Percentiles rank a stretch among this genome's conserved stretches.
phyloP scores from a whole-genome alignment of 306 rosid species.

The Amphicarpaea edgeworthii region DNA sequence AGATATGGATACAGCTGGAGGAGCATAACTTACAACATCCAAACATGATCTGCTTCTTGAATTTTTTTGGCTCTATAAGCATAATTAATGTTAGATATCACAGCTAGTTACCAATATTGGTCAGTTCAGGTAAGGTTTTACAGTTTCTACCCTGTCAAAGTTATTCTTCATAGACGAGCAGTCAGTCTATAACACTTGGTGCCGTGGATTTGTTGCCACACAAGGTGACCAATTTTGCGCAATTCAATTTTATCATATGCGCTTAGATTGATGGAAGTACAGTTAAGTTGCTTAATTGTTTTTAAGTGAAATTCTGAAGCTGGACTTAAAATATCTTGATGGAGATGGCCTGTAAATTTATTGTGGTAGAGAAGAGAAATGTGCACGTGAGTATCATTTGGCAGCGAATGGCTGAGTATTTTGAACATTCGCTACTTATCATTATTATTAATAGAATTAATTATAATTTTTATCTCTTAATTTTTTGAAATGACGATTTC shows the following conservation, averaged over 20 bases:
- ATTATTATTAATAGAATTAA: too few relatives aligned
- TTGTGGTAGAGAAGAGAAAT: slow-evolving; percentile 23
- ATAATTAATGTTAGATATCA: slow-evolving; percentile 33
- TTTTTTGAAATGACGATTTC: too few relatives aligned
- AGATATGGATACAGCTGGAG: slow-evolving; percentile 93
- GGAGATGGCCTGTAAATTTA: slow-evolving; percentile 1
- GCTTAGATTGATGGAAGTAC: slow-evolving; percentile 28
- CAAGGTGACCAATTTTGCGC: slow-evolving; percentile 11
- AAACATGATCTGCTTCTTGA: slow-evolving; percentile 33
- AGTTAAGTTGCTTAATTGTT: slow-evolving; percentile 13
- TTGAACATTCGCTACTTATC: neutral
- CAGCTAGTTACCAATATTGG: slow-evolving; percentile 45
- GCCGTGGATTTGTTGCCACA: slow-evolving; percentile 29
- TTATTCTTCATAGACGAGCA: slow-evolving; percentile 28
- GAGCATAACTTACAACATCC: slow-evolving; percentile 58
- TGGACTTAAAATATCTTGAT: slow-evolving; percentile 8
- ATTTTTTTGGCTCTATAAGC: slow-evolving; percentile 39
- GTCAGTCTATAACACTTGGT: neutral
- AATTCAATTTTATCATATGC: slow-evolving; percentile 33
- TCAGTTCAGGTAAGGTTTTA: slow-evolving; percentile 51
- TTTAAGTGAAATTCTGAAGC: slow-evolving; percentile 14
- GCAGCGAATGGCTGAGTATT: neutral
- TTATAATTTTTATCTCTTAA: too few relatives aligned
- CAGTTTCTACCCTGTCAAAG: slow-evolving; percentile 47
- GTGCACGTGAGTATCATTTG: neutral